Percentiles rank a stretch among this genome's conserved stretches.
phyloP scores from a whole-genome alignment of 805 yeast genomes.

The Ogataea paradorogensis region DNA sequence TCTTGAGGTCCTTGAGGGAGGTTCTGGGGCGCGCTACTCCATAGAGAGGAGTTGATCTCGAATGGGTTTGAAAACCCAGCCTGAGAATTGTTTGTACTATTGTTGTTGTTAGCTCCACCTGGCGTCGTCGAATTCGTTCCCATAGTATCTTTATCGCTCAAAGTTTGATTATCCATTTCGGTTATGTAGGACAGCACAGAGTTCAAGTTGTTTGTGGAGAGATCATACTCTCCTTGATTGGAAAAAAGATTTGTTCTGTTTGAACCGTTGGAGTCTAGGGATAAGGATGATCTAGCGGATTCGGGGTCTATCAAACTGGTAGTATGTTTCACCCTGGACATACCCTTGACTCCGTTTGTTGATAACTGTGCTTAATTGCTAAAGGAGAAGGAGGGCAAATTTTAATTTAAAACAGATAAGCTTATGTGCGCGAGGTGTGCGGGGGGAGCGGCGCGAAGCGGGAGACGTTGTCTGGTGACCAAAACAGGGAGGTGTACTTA shows the following conservation, averaged over 20 bases:
- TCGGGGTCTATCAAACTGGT: conserved; percentile 9
- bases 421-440: conserved; percentile 14
- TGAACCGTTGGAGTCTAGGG: conserved; percentile 19
- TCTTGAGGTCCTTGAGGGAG: not conserved
- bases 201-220: conserved; percentile 14
- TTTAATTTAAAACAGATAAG: conserved; percentile 9
- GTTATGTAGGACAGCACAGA: conserved; percentile 16
- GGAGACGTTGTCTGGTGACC: conserved; percentile 1
- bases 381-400: conserved; percentile 11
- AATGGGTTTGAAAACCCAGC: conserved; percentile 23
- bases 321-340: conserved; percentile 8
- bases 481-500: not conserved
- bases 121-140: conserved; percentile 7
- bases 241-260: conserved; percentile 17
- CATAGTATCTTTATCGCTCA: conserved; percentile 15
- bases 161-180: conserved; percentile 23
- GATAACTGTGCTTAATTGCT: conserved; percentile 2
- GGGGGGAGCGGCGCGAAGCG: conserved; percentile 9
- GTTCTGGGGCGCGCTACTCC: conserved; percentile 16
- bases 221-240: conserved; percentile 16
- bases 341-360: conserved; percentile 2
- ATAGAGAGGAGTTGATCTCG: conserved; percentile 24
- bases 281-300: conserved; percentile 23
- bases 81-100: not conserved
- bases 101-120: conserved; percentile 4